Base-by-base conservation (phyloP, 2,329 filamentous ascomycete genomes). In the Apiospora aurea region DNA sequence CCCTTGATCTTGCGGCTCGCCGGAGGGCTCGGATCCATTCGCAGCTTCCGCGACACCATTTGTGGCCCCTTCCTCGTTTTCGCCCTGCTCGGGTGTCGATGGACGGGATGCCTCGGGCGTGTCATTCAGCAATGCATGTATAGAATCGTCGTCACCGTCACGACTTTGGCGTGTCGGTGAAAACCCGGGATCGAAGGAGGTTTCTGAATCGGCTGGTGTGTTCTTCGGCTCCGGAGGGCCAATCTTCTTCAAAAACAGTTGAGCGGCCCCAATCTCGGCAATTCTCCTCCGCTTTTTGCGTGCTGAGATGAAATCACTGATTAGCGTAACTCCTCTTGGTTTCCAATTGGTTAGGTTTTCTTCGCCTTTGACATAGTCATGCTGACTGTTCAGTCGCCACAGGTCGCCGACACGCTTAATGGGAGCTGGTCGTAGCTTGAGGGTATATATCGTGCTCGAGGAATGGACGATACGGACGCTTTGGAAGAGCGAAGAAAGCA, bases 321-420 rank as follows among this genome's bases (percentile, higher is more conserved):
- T 92, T 0, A 99, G 85, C 0, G 94, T 97, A 2, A 98, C 93
- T 47, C 96, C 95, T 57, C 96, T 90, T 1, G 96, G 96, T 10
- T 92, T 91, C 96, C 96, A 99, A 71, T 91, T 91, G 2, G 87
- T 91, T 51, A 99, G 86, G 68, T 92, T 88, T 81, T 99, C 96
- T 82, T 99, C 95, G 71, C 96, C 96, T 81, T 97, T 98, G 77
- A 99, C 94, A 79, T 98, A 98, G 80, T 97, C 94, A 78, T 97
- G 93, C 73, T 94, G 92, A 21, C 95, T 98, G 81, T 95, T 97
- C 91, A 98, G 94, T 71, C 96, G 91, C 96, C 96, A 99, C 16
- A 99, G 86, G 80, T 99, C 96, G 3, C 94, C 94, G 0, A 95
- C 94, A 67, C 94, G 90, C 82, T 98, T 98, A 69, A 97, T 95